Evolutionary conservation across 257 asterid genomes (phyloP), one percentile per base, ranked within the genome.

Genomic region (Rhazya stricta): DNA sequence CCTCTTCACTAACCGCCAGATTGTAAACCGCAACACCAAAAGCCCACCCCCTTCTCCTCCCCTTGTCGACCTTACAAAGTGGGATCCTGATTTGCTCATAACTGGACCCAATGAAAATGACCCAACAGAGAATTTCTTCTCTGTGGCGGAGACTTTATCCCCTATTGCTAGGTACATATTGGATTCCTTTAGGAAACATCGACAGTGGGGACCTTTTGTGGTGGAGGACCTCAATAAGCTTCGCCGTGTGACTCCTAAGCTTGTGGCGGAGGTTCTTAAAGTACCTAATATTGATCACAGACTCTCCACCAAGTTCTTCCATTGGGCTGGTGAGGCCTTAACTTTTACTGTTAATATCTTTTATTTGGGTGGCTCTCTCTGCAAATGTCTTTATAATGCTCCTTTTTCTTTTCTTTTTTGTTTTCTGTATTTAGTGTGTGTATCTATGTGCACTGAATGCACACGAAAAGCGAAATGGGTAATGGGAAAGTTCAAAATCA

Each of bases 221-320:
- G 81, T 92, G 74, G 90, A 71, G 45, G 97, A 94, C 77, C 96
- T 94, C 71, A 86, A 88, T 78, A 87, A 87, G 56, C 87, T 94
- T 79, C 94, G 97, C 43, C 88, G 99, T 37, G 97, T 95, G 25
- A 92, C 97, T 34, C 98, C 99, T 9, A 86, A 83, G 83, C 91
- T 92, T 48, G 99, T 95, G 32, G 61, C 94, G 58, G 98, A 95
- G 84, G 91, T 95, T 45, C 90, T 95, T 56, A 91, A 91, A 83
- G 84, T 90, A 74, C 90, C 98, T 9, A 67, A 88, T 81, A 80
- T 89, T 77, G 96, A 94, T 85, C 96, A 92, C n/a, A 85, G 88
- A 80, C 85, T 92, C 60, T 88, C 93, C 27, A 74, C 96, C 76
- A 94, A 89, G 84, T 88, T 94, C 83, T 94, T 94, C 81, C 85